Percentiles rank a stretch among this genome's conserved stretches.
These are phyloP conservation scores for Cladosporium sphaerospermum DNA, from an alignment of 2,329 filamentous ascomycete species.

Conservation along the genomic window DNA sequence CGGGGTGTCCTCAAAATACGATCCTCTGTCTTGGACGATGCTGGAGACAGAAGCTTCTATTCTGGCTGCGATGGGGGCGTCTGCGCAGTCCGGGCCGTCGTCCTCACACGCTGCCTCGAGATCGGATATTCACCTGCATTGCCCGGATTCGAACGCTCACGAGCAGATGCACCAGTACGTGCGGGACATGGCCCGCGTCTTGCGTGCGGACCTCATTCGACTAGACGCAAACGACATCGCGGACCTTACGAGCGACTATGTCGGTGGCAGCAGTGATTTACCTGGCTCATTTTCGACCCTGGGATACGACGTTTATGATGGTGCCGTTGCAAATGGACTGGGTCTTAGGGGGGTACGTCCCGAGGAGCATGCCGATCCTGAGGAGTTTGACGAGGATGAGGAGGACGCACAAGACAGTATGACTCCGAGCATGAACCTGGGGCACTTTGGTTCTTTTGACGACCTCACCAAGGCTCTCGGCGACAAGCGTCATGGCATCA, in stretches of 20 bases:
- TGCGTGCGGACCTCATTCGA: constrained; percentile 61
- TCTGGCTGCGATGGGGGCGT: constrained; percentile 14
- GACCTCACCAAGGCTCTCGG: constrained; percentile 22
- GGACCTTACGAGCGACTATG: constrained; percentile 61
- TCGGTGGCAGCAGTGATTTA: constrained; percentile 52
- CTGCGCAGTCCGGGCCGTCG: background rate
- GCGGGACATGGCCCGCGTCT: constrained; percentile 53
- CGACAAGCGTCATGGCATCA: constrained; percentile 16
- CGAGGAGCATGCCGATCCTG: constrained; percentile 30
- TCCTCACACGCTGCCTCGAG: constrained; percentile 22
- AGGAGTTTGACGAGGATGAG: constrained; percentile 44
- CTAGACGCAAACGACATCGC: constrained; percentile 66
- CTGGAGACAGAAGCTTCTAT: constrained; percentile 25
- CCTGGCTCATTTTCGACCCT: constrained; percentile 38
- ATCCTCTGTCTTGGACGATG: constrained; percentile 9
- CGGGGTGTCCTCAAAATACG: background rate
- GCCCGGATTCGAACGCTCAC: constrained; percentile 50
- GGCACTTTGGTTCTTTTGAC: constrained; percentile 12
- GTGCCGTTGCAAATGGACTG: constrained; percentile 19
- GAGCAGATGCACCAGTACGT: constrained; percentile 53
- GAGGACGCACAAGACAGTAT: constrained; percentile 36
- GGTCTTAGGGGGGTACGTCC: background rate
- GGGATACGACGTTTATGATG: constrained; percentile 50
- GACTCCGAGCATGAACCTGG: constrained; percentile 21
- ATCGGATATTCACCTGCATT: constrained; percentile 38